Base-by-base conservation (phyloP, 345 rosid species). In the Excoecaria agallocha region DNA sequence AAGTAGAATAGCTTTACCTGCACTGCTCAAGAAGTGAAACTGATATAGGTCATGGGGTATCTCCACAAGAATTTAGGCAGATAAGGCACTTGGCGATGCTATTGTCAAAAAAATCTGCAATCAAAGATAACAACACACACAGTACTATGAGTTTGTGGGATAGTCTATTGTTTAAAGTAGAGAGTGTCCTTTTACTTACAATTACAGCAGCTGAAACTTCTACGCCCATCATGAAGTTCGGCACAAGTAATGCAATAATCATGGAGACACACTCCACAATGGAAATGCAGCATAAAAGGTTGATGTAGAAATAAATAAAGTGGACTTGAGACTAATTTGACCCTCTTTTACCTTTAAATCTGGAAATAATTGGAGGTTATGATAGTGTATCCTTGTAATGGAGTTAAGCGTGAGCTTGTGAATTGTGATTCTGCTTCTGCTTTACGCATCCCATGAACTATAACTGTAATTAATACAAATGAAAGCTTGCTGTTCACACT, bases 41-140 rank as follows among this genome's bases (percentile, higher is more conserved):
- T 84, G 79, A 86, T 61, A 66, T 76, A 84, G 45, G 78, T 71
- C 81, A 80, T 77, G 1, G 87, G 86, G 41, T 86, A 84, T 12
- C 57, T 76, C 89, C 87, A 86, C 24, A 86, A 82, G 77, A 84
- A 12, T 68, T 72, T 80, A 5, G 89, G 89, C 70, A 84, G 82
- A 17, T 84, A 82, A 13, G 75, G 48, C 13, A 76, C 16, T 35
- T 25, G 61, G 62, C 80, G 69, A 60, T 11, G 79, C 78, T 63
- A 84, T 77, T 69, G 77, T 68, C 80, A 82, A 35, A 6, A 84
- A 20, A 9, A 79, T 63, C 85, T 84, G 63, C 76, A 64, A 70
- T 4, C 1, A 22, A 66, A 66, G 7, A 61, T 50, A 61, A 24
- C 37, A 58, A 1, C 7, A 25, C 17, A 43, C 12, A 9, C 48